Base-by-base conservation (phyloP, 164 flowering plant genomes). In the Chimonanthus salicifolius region DNA sequence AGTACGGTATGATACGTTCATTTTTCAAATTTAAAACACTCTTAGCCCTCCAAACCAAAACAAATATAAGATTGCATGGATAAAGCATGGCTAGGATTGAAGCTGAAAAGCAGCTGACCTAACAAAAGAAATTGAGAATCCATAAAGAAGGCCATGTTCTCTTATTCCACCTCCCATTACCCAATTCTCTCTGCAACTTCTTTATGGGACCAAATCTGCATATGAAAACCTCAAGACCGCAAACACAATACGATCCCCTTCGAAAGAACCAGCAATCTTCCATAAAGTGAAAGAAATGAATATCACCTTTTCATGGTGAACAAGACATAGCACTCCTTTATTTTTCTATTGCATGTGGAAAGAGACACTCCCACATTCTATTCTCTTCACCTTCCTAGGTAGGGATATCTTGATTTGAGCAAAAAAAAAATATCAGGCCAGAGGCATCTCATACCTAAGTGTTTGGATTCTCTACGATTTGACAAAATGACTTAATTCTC, bases 161-260 rank as follows among this genome's bases (percentile, higher is more conserved):
- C 74, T 84, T 87, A 91, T 89, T 89, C 96, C 72, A 72, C 44
- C 51, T 50, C 76, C 81, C 87, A 86, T 84, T 85, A 78, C 49
- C 73, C 69, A 82, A 87, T 91, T 87, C 88, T 33, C 78, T 70
- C 72, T 88, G 90, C 91, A 86, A 85, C 85, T 84, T 86, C 88
- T 89, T 91, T 88, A 79, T 54, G 83, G 80, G 84, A 89, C 97
- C 87, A 85, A 86, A 87, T 83, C 90, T 82, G 80, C 64, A 78
- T 75, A 76, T 64, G 76, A 66, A 68, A 76, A 73, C 44, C 78
- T 78, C 79, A 69, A 65, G 69, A 68, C 16, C 68, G 43, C 68
- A 58, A 68, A 67, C 71, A 69, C 20, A 21, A 33, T 43, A 45
- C 5, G 67, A 70, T 63, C 58, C 68, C 73, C 62, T 72, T 80